Base-by-base conservation (phyloP, 1,284 basidiomycete species). In the Sporisorium reilianum region DNA sequence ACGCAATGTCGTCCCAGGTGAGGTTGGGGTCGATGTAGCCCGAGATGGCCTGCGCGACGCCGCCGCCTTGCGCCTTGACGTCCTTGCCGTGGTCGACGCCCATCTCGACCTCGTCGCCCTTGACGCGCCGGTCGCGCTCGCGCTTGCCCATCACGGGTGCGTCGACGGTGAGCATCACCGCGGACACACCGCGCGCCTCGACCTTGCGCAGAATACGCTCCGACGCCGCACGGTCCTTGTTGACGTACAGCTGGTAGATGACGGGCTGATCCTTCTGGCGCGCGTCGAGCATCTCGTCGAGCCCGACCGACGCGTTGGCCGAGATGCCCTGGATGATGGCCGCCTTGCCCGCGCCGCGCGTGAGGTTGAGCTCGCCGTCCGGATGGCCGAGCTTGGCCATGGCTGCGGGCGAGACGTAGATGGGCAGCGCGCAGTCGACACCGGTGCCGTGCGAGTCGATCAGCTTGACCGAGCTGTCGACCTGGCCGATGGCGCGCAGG, bases 361-460 rank as follows among this genome's bases (percentile, higher is more conserved):
- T 92, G 64, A 96, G 90, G 85, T 95, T 95, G 46, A 95, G 87
- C 86, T 97, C 95, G 20, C 95, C 95, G 62, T 95, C 93, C 0
- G 94, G 93, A 81, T 97, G 95, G 1, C 94, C 94, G 3, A 96
- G 88, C 79, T 91, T 92, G n/a, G 93, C 94, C 72, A 95, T 90
- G 5, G 93, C 94, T 23, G 92, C 92, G 14, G 92, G 93, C 48
- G 90, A 90, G 51, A 94, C 92, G 85, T 94, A 95, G 18, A 83
- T 28, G 5, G 81, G 81, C 8, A 82, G 41, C 9, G 67, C 32
- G 30, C 49, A 64, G 0, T 53, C 46, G 49, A 56, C 63, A 9
- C 66, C 63, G 10, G 66, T 54, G 16, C 52, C 64, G 2, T 55
- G 40, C 16, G 71, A 68, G 20, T 52, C 40, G 58, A 77, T 54